These are phyloP conservation scores for Thermothielavioides terrestris DNA, from an alignment of 495 filamentous ascomycete species.

Conservation along the genomic window DNA sequence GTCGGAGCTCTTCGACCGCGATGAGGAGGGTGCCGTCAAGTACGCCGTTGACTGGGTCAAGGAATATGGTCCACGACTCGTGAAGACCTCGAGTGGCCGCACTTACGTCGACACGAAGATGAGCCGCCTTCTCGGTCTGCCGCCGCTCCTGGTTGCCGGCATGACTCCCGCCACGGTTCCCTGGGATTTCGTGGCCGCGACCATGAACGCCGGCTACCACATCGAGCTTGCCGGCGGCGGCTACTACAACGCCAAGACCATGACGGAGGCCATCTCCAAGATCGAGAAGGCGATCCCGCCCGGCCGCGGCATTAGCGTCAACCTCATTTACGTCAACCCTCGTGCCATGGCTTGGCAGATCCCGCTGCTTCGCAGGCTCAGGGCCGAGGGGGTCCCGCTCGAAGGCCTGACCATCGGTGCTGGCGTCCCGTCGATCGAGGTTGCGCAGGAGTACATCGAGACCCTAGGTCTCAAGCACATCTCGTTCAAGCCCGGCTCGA, in stretches of 20 bases:
- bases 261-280: conserved; percentile 83
- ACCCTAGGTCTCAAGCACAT: conserved; percentile 94
- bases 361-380: conserved; percentile 73
- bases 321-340: conserved; percentile 95
- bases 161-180: conserved; percentile 94
- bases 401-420: conserved; percentile 93
- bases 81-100: conserved; percentile 76
- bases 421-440: conserved; percentile 87
- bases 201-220: conserved; percentile 91
- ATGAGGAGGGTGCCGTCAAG: conserved; percentile 84
- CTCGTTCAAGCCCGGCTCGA: conserved; percentile 87
- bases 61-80: conserved; percentile 79
- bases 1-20: conserved; percentile 91
- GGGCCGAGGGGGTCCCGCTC: conserved; percentile 82
- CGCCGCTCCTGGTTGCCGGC: conserved; percentile 87
- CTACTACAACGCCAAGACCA: conserved; percentile 83
- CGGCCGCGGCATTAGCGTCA: conserved; percentile 86
- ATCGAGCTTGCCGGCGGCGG: conserved; percentile 87
- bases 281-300: conserved; percentile 83
- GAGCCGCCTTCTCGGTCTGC: conserved; percentile 82
- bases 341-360: conserved; percentile 98
- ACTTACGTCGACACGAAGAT: conserved; percentile 97
- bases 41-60: conserved; percentile 98
- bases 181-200: conserved; percentile 93
- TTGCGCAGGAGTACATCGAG: conserved; percentile 88